Percentiles rank a stretch among this genome's conserved stretches.
phyloP scores from a whole-genome alignment of 257 asterid genomes.

The Gentiana dahurica region DNA sequence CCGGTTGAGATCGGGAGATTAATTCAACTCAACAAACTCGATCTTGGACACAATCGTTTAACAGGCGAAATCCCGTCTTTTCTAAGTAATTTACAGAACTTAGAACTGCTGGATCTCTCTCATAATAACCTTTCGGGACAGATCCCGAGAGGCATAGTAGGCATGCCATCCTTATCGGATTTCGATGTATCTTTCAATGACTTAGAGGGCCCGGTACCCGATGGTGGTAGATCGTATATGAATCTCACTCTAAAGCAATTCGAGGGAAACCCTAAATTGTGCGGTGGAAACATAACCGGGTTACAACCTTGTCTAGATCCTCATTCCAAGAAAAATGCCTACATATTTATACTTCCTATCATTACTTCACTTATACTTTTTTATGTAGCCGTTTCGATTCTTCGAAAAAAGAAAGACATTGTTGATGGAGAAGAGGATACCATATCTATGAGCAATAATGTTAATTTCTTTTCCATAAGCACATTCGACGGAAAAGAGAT shows the following conservation, averaged over 20 bases:
- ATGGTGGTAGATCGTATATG: constrained; percentile 15
- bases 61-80: constrained; percentile 22
- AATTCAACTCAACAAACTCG: constrained; percentile 13
- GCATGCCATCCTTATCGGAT: constrained; percentile 8
- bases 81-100: neutral
- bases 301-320: constrained; percentile 16
- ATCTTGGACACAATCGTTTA: constrained; percentile 23
- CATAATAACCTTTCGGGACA: constrained; percentile 26
- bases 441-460: neutral
- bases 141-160: constrained; percentile 13
- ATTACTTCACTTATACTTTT: constrained; percentile 11
- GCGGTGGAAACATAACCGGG: constrained; percentile 19
- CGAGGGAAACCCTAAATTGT: constrained; percentile 21
- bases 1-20: constrained; percentile 21
- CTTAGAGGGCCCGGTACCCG: constrained; percentile 28
- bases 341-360: constrained; percentile 3
- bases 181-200: constrained; percentile 29
- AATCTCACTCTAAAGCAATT: constrained; percentile 13
- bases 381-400: neutral
- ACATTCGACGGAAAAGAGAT: constrained; percentile 20
- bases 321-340: neutral
- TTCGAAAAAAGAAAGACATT: neutral
- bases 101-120: constrained; percentile 22
- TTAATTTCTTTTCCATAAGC: constrained; percentile 9
- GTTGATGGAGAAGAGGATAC: neutral